Percentiles rank a stretch among this genome's conserved stretches.
Evolutionary conservation across 108 stramenopile species (phyloP).

Genomic region (Cyclotella atomus): DNA sequence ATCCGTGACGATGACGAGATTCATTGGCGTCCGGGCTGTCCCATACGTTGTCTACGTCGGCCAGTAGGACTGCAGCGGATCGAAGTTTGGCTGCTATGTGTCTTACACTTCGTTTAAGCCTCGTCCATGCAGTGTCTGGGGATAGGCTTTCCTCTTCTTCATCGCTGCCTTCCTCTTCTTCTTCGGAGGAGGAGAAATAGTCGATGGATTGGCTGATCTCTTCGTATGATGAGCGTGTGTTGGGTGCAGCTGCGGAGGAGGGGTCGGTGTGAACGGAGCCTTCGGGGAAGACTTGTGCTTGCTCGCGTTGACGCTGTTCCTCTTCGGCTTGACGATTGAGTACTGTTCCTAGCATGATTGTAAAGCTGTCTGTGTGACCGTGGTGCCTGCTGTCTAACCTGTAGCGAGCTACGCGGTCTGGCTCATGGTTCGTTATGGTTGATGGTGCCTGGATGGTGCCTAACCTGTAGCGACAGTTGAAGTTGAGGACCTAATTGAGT

Average conservation of each 20-base stretch:
- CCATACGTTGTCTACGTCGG: slow-evolving; percentile 85
- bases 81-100: slow-evolving; percentile 28
- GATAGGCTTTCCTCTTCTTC: neutral
- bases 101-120: neutral
- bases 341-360: slow-evolving; percentile 31
- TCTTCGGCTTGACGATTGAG: slow-evolving; percentile 39
- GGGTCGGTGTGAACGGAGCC: neutral
- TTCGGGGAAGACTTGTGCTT: neutral
- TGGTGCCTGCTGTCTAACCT: neutral
- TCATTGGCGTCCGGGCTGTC: slow-evolving; percentile 56
- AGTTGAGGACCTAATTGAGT: too few relatives aligned
- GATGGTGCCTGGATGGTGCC: neutral
- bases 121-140: neutral
- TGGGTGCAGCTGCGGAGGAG: neutral
- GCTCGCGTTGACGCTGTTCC: slow-evolving; percentile 38
- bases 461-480: too few relatives aligned
- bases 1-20: neutral
- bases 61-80: slow-evolving; percentile 46
- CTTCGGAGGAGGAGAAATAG: slow-evolving; percentile 5
- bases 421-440: neutral
- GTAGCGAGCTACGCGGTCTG: neutral
- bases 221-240: slow-evolving; percentile 1
- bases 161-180: neutral
- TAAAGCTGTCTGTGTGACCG: neutral
- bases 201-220: slow-evolving; percentile 9